Evolutionary conservation across 192 early-diverging fungal genomes (phyloP).

Genomic region (Entophlyctis luteolus): DNA sequence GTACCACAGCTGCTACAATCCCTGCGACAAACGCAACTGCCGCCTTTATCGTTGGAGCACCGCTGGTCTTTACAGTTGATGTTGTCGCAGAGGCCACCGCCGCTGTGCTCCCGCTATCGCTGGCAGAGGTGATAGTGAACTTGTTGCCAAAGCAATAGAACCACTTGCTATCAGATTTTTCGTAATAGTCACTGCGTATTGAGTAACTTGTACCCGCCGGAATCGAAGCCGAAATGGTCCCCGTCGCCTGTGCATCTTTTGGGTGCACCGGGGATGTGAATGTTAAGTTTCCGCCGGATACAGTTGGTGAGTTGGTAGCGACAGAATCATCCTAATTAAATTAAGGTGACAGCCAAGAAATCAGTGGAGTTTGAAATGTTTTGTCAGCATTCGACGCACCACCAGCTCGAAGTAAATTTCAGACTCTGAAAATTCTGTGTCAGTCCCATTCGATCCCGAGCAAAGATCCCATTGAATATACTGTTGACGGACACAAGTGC

Average conservation of each 20-base stretch:
- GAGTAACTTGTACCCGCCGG: neutral
- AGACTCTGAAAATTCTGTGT: no score
- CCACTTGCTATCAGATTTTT: neutral
- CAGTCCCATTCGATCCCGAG: no score
- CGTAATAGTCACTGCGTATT: neutral
- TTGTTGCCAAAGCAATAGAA: neutral
- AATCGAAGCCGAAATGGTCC: neutral
- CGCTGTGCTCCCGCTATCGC: no score
- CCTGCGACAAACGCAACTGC: neutral
- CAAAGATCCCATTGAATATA: no score
- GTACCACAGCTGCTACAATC: neutral
- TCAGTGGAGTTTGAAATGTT: no score
- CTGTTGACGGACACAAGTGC: no score
- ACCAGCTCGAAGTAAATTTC: no score
- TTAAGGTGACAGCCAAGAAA: no score
- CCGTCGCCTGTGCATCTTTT: neutral
- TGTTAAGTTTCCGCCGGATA: neutral
- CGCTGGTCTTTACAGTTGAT: no score
- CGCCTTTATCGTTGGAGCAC: neutral
- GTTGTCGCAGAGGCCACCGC: no score
- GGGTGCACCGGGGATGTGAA: neutral
- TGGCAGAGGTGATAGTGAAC: no score
- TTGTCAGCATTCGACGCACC: no score
- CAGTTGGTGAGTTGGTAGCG: neutral
- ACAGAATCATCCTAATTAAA: neutral